Evolutionary conservation across 352 stramenopile species (phyloP), one percentile per base, ranked within the genome.

Genomic region (Pythium grandisporangium): DNA sequence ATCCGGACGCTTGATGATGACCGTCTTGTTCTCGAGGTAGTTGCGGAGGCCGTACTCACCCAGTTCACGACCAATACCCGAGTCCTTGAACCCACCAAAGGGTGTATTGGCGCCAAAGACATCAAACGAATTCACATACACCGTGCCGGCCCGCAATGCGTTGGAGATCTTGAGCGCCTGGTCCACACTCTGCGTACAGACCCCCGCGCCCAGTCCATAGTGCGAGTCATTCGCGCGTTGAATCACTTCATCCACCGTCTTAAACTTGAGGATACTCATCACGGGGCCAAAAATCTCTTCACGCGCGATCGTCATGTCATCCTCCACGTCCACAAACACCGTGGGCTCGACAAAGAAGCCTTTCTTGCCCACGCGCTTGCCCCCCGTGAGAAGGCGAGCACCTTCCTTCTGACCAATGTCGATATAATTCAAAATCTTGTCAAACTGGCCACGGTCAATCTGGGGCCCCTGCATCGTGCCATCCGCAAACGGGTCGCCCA

Each of bases 51-150:
- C 76, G 17, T 74, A 51, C 51, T 91, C 59, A 19, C 82, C 81
- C 20, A 77, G 67, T 53, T 95, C 79, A n/a, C 83, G 75, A 24
- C 82, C 84, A 27, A 91, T 62, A 24, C 82, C 82, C 17, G 74
- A 91, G 60, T 92, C 65, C 76, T 93, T 92, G 59, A 77, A 91
- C 21, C 84, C 84, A 16, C 82, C 84, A 43, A 92, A 95, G n/a
- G 78, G 71, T 37, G 93, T 84, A 45, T 79, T 73, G 11, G 60
- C 53, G 43, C 95, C 87, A 20, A 93, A 88, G 19, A 95, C 54
- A 41, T 95, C 69, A 66, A 97, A 97, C 61, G 76, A 95, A 70
- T 97, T 98, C 13, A 98, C 75, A 54, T 92, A 95, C 30, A 98
- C 84, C 10, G 95, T 96, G 21, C 93, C 93, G 42, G 72, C 67